phyloP scores from a whole-genome alignment of 2,329 filamentous ascomycete genomes.

The Cladobotryum mycophilum region DNA sequence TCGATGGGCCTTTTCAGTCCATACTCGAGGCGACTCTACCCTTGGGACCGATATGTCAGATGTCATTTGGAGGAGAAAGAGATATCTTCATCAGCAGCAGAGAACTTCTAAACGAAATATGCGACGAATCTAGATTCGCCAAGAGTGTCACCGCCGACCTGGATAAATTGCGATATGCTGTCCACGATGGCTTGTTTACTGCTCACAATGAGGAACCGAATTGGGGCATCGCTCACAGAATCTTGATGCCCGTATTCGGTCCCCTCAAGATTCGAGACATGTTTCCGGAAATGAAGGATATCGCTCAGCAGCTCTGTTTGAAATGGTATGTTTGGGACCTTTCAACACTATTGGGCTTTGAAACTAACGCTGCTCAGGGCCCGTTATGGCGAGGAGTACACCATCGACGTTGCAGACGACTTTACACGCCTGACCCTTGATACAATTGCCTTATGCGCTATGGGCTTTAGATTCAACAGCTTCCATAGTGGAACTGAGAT shows the following conservation, averaged over 20 bases:
- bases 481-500: conserved; percentile 39
- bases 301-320: conserved; percentile 5
- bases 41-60: conserved; percentile 5
- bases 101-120: conserved; percentile 6
- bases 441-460: conserved; percentile 53
- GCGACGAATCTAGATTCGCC: conserved; percentile 8
- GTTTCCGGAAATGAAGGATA: too few relatives aligned
- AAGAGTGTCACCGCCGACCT: conserved; percentile 5
- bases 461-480: conserved; percentile 56
- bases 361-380: conserved; percentile 12
- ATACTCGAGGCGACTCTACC: conserved; percentile 4
- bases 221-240: conserved; percentile 9
- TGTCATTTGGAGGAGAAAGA: conserved; percentile 4
- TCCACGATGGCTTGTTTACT: conserved; percentile 8
- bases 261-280: too few relatives aligned
- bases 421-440: conserved; percentile 59
- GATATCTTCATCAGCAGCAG: conserved; percentile 4
- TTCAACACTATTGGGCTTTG: neutral
- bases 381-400: conserved; percentile 32
- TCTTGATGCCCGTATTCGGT: conserved; percentile 6
- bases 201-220: conserved; percentile 8
- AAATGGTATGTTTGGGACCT: conserved; percentile 5
- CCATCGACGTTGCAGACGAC: conserved; percentile 49
- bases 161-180: conserved; percentile 4
- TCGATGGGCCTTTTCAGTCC: conserved; percentile 3